A percentile compares a stretch with the other conserved stretches of the same genome.
These are phyloP conservation scores for Aureobasidium sp. DNA, from an alignment of 2,329 filamentous ascomycete species.

Conservation along the genomic window DNA sequence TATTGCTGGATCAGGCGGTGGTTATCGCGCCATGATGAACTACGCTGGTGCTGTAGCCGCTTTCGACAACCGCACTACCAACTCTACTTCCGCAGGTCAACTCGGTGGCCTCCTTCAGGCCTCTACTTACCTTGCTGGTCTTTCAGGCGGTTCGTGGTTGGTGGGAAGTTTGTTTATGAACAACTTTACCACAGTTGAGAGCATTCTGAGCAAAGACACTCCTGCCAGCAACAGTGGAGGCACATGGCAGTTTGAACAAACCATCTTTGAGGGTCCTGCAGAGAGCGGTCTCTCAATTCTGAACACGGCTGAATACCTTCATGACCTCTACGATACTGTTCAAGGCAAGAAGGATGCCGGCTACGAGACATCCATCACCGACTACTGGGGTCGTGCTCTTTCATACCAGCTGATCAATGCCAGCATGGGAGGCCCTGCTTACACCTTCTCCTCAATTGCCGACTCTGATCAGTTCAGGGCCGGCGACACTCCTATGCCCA, in stretches of 20 bases:
- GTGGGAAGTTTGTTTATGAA: slow-evolving; percentile 69
- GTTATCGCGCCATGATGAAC: slow-evolving; percentile 78
- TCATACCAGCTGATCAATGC: slow-evolving; percentile 78
- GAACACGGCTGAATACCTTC: slow-evolving; percentile 53
- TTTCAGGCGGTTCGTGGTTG: slow-evolving; percentile 79
- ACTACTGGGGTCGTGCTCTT: slow-evolving; percentile 82
- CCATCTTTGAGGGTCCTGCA: slow-evolving; percentile 51
- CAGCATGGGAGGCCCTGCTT: slow-evolving; percentile 61
- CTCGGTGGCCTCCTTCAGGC: slow-evolving; percentile 75
- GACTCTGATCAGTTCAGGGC: slow-evolving; percentile 51
- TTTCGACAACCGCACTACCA: slow-evolving; percentile 63
- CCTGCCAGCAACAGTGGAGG: slow-evolving; percentile 28
- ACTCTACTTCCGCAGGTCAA: slow-evolving; percentile 54
- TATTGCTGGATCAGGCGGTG: slow-evolving; percentile 73
- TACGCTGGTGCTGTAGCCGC: slow-evolving; percentile 72
- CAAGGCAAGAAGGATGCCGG: slow-evolving; percentile 53
- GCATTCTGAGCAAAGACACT: slow-evolving; percentile 38
- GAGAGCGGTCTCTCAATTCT: slow-evolving; percentile 44
- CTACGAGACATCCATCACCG: slow-evolving; percentile 66
- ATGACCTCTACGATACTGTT: slow-evolving; percentile 50
- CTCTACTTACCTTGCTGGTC: slow-evolving; percentile 68
- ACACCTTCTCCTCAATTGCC: slow-evolving; percentile 76
- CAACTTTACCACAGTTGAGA: slow-evolving; percentile 65
- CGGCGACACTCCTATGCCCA: slow-evolving; percentile 60
- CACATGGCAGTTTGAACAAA: slow-evolving; percentile 56